Percentiles rank a stretch among this genome's conserved stretches.
These are phyloP conservation scores for Sutorius eximius DNA, from an alignment of 1,284 basidiomycete genomes.

Conservation along the genomic window DNA sequence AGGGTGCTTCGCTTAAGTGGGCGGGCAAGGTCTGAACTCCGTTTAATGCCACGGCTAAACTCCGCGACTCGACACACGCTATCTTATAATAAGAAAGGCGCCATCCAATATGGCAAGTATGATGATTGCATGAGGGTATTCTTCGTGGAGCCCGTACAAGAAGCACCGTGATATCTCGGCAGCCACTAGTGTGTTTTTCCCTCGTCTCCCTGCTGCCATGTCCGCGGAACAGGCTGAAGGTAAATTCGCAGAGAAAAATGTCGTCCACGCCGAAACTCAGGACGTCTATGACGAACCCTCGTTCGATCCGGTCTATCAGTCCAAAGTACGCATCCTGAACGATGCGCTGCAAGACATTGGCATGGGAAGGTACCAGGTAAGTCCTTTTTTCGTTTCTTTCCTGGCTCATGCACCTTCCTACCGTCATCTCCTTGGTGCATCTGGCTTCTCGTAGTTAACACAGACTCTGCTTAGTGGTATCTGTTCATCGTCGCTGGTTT, in stretches of 20 bases:
- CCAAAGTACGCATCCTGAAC: conserved; percentile 63
- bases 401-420: neutral
- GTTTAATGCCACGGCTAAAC: too few relatives aligned
- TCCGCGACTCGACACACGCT: neutral
- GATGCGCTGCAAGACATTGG: conserved; percentile 69
- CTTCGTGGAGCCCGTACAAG: neutral
- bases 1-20: too few relatives aligned
- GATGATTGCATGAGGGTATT: neutral
- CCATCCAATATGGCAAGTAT: neutral
- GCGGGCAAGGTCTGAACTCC: too few relatives aligned
- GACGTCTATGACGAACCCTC: conserved; percentile 49
- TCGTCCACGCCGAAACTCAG: conserved; percentile 26
- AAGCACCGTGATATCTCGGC: neutral
- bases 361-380: conserved; percentile 70
- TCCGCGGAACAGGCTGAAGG: conserved; percentile 6
- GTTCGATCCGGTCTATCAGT: conserved; percentile 62
- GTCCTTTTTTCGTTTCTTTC: conserved; percentile 4
- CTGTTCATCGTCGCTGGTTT: conserved; percentile 61
- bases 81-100: neutral
- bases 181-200: neutral
- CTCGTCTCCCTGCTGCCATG: conserved; percentile 13
- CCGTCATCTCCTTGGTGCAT: neutral
- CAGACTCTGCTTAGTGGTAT: conserved; percentile 38
- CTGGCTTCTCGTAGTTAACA: conserved; percentile 2
- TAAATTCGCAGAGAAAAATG: neutral